A percentile compares a stretch with the other conserved stretches of the same genome.
These are phyloP conservation scores for Neobulgaria alba DNA, from an alignment of 2,329 filamentous ascomycete species.

Conservation along the genomic window DNA sequence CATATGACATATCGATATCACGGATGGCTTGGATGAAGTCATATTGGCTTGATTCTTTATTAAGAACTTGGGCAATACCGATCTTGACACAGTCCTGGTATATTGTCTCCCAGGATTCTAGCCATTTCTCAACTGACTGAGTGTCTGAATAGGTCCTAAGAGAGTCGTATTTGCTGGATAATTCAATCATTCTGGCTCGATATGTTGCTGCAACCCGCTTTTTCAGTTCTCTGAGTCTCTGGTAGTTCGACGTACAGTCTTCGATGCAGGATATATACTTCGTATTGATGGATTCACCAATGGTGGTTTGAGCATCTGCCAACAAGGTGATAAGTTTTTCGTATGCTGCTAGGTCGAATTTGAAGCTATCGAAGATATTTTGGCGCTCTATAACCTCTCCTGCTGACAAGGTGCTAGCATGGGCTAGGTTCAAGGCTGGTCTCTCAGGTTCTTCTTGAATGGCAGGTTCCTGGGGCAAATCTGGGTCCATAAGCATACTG, in stretches of 20 bases:
- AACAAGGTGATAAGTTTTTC: no score
- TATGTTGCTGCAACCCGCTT: slow-evolving; percentile 1
- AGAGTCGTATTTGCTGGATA: slow-evolving; percentile 1
- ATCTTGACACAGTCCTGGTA: not conserved
- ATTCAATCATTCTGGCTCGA: not conserved
- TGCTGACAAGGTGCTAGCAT: no score
- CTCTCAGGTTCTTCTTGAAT: no score
- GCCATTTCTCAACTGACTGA: not conserved
- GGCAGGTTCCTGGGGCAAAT: no score
- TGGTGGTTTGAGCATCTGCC: no score
- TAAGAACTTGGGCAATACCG: not conserved
- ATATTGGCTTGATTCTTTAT: not conserved
- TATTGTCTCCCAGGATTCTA: not conserved
- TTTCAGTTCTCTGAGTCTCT: slow-evolving; percentile 1
- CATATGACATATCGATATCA: not conserved
- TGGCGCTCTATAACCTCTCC: no score
- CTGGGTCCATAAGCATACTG: no score
- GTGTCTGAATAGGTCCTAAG: not conserved
- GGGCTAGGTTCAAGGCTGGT: no score
- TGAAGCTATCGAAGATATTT: no score
- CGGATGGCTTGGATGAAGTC: not conserved
- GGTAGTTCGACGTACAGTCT: slow-evolving; percentile 1
- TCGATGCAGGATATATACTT: no score
- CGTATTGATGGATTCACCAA: no score
- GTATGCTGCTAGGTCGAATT: no score